Evolutionary conservation across 139 green algal genomes (phyloP), one percentile per base, ranked within the genome.

Genomic region (Eudorina sp.): DNA sequence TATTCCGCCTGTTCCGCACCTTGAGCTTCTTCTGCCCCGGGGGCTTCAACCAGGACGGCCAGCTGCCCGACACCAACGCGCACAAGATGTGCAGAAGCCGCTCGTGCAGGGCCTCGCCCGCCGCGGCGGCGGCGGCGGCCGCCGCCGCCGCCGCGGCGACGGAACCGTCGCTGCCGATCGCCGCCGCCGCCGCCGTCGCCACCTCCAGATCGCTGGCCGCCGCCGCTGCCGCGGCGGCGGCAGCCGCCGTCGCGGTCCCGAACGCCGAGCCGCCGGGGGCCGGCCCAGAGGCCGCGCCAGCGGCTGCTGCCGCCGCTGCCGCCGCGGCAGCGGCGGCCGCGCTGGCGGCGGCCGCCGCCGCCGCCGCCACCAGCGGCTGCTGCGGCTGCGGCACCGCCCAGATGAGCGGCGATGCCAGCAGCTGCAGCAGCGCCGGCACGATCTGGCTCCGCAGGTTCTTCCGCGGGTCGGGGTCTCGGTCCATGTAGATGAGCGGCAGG

Each of bases 11-110:
- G n/a, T n/a, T 34, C 1, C 75, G 1, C 34, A 87, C 81, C 81
- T 87, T 87, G 45, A 88, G 83, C 68, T 73, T 81, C 68, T 88
- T 88, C 68, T 58, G 83, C 23, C 83, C 83, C 25, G 83, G 66
- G 9, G 68, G 68, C 23, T 72, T 88, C n/a, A 96, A 89, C 94
- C 94, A 96, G 0, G 90, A 70, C 1, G 94, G 78, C 94, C 93
- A 96, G 4, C 38, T 41, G 25, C 72, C 85, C 3, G 51, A 64
- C n/a, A 93, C 31, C 81, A 96, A 90, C 23, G 90, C 93, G 6
- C 92, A 84, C 79, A 94, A 73, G 53, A 96, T 80, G 53, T 72
- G 58, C 48, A 93, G 83, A 83, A 96, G 77, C 25, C 93, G 89
- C 62, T 91, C 82, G 27, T 90, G 89, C 19, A 96, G 89, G 74